Percentiles rank a stretch among this genome's conserved stretches.
Evolutionary conservation across 345 rosid genomes (phyloP).

Genomic region (Populus simonii): DNA sequence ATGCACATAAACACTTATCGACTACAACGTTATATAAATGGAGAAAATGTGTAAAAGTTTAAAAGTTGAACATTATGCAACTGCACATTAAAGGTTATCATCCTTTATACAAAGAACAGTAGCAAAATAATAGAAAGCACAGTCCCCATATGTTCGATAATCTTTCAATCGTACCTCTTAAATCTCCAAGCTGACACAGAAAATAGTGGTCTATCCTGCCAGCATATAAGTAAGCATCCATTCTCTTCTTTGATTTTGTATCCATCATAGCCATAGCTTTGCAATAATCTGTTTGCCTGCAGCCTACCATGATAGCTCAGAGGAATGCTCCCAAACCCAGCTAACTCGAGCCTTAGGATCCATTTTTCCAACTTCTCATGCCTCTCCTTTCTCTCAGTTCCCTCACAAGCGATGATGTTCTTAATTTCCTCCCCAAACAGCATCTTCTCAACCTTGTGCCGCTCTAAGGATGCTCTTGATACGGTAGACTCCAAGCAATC

Average conservation of each 20-base stretch:
- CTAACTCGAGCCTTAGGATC: conserved; percentile 56
- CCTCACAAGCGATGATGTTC: conserved; percentile 69
- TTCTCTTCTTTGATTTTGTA: conserved; percentile 61
- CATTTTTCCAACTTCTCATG: conserved; percentile 74
- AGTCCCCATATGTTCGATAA: conserved; percentile 3
- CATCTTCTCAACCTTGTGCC: conserved; percentile 70
- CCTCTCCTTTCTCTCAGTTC: conserved; percentile 58
- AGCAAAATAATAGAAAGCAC: conserved; percentile 9
- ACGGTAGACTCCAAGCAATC: conserved; percentile 69
- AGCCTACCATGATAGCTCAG: conserved; percentile 61
- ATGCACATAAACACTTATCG: neutral
- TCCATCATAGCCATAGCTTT: conserved; percentile 53
- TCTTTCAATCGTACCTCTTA: conserved; percentile 38
- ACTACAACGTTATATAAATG: neutral
- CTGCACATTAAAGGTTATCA: conserved; percentile 20
- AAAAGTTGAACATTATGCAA: conserved; percentile 17
- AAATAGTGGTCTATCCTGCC: conserved; percentile 60
- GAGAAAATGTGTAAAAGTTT: conserved; percentile 11
- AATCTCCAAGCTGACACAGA: conserved; percentile 68
- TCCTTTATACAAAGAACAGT: conserved; percentile 33
- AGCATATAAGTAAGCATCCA: conserved; percentile 55
- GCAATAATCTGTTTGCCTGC: conserved; percentile 56
- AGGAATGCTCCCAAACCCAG: conserved; percentile 57
- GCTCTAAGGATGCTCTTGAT: conserved; percentile 45
- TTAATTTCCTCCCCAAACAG: conserved; percentile 70